phyloP scores from a whole-genome alignment of 2,329 filamentous ascomycete genomes.

The Hypoxylon sp. region DNA sequence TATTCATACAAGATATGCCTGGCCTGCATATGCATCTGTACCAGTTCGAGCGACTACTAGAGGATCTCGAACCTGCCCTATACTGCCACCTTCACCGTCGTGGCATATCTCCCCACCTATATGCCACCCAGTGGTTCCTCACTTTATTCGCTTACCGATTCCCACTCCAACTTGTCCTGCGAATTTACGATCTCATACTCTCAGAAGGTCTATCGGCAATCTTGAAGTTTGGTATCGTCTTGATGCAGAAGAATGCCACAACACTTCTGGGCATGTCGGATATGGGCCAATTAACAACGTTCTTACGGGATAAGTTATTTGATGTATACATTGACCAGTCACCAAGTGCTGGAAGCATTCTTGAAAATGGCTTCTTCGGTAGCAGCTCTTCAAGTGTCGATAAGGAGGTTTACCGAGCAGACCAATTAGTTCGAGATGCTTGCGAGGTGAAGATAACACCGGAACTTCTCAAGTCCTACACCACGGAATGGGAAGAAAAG shows the following conservation, averaged over 20 bases:
- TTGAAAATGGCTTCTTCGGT: slow-evolving; percentile 97
- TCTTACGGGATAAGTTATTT: slow-evolving; percentile 92
- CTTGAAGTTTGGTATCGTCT: slow-evolving; percentile 89
- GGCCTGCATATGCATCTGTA: slow-evolving; percentile 93
- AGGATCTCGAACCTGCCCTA: slow-evolving; percentile 91
- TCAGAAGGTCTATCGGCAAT: slow-evolving; percentile 94
- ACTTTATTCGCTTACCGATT: slow-evolving; percentile 99
- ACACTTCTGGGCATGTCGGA: slow-evolving; percentile 85
- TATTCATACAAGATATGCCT: slow-evolving; percentile 96
- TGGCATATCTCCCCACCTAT: slow-evolving; percentile 88
- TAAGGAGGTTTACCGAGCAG: slow-evolving; percentile 94
- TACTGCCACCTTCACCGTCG: slow-evolving; percentile 93
- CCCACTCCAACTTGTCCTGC: slow-evolving; percentile 91
- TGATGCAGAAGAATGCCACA: slow-evolving; percentile 93
- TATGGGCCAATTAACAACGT: slow-evolving; percentile 87
- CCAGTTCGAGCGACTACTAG: slow-evolving; percentile 91
- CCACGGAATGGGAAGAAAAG: slow-evolving; percentile 91
- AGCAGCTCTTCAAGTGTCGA: slow-evolving; percentile 88
- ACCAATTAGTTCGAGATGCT: slow-evolving; percentile 91
- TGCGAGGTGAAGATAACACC: slow-evolving; percentile 87
- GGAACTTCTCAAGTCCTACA: slow-evolving; percentile 82
- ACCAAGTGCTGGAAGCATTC: slow-evolving; percentile 88
- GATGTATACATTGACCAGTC: slow-evolving; percentile 97
- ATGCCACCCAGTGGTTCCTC: slow-evolving; percentile 98
- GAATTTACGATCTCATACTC: slow-evolving; percentile 94